Base-by-base conservation (phyloP, 1,139 yeast genomes). In the Geotrichum macrosporum region DNA sequence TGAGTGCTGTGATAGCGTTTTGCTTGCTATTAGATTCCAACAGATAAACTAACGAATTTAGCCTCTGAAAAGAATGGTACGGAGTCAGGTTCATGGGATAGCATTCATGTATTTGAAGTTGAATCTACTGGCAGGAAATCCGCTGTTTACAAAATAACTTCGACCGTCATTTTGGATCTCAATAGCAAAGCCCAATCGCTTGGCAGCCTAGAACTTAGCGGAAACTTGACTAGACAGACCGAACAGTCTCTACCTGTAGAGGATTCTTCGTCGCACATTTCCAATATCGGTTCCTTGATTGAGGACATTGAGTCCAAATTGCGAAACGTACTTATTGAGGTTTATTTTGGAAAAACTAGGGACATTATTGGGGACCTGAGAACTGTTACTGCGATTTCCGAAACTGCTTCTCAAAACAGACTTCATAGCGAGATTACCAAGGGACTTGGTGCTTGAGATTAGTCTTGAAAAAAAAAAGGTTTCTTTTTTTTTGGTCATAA, bases 261-360 rank as follows among this genome's bases (percentile, higher is more conserved):
- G 55, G 66, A 69, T 59, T 69, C 72, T 45, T 81, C 76, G 54
- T 71, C 78, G 18, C 97, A 92, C 64, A 76, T 92, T 52, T 80
- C 88, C 43, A 88, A 89, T 60, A 71, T 92, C 56, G 98, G 98
- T 21, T 73, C 84, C 1, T 66, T 89, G 59, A 77, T 92, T 22
- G 98, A 92, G 66, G 95, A 87, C 55, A 76, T 87, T 44, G 98
- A 92, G 67, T 80, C 84, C 55, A 87, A 84, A 63, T 73, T 92
- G 69, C 77, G 98, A 66, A 86, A 84, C 59, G 72, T 85, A 68
- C 74, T 92, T 53, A 95, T 89, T 64, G 95, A 87, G 54, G 97
- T 92, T 22, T 92, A 92, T 64, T 92, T 92, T 62, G 97, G 94
- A 60, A 92, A 92, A 70, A 85, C 95, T 31, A 81, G 86, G 61